Base-by-base conservation (phyloP, 2,329 filamentous ascomycete species). In the Penicillium sp. region DNA sequence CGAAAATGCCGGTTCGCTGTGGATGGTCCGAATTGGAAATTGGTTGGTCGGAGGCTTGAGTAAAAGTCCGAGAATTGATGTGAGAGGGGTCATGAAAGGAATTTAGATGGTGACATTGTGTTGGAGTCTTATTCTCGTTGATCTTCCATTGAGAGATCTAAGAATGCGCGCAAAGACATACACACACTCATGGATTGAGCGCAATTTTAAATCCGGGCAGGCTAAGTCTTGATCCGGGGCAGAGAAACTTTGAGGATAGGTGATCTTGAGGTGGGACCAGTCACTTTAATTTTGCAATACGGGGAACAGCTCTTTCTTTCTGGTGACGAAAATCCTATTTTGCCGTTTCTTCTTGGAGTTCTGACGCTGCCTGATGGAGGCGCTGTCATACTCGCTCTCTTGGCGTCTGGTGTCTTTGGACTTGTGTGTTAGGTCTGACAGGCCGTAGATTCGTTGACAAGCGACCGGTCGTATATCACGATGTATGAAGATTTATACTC, bases 1-100 rank as follows among this genome's bases (percentile, higher is more conserved):
- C 65, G 63, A 67, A 33, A 14, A 19, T 22, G 19, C 43, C 38
- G 28, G 52, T 35, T 22, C 22, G 33, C 58, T 33, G 3, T 4
- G 30, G 64, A 55, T 22, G 35, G 43, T 6, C n/a, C 19, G 38
- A 42, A 42, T 16, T 22, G n/a, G 40, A 43, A 11, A 43, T 22
- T 43, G 8, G 19, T 43, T 4, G 19, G 37, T 25, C 40, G 19
- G 40, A 22, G 19, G 19, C 6, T 40, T 40, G n/a, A 42, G 8
- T 19, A 19, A 42, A 42, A 19, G 40, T 43, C 40, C 40, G 40
- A 43, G 19, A 2, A 38, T 22, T 22, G 19, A 1, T 1, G 19
- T 22, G 19, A 22, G 19, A 22, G 30, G 30, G 11, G 30, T 8
- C 11, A 11, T 33, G 7, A 33, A 8, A 8, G 4, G 5, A 7